Conservation (phyloP, 192 early-diverging fungal genomes). For the Podila verticillata region DNA sequence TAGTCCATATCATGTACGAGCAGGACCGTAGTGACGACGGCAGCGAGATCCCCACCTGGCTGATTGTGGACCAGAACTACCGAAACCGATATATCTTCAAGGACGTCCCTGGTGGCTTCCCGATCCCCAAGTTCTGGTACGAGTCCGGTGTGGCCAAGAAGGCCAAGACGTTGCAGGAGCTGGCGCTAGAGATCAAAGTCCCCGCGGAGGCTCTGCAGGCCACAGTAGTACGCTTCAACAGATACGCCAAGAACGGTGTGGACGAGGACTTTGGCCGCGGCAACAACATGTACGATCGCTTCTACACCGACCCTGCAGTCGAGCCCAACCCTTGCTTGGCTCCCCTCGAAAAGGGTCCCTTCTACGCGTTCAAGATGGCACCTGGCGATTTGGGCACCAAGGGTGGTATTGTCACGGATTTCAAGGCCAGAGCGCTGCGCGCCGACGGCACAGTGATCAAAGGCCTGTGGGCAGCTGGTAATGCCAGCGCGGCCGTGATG, state of each 20-base stretch:
- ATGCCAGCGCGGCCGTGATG: conserved; percentile 19
- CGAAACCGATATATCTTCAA: conserved; percentile 12
- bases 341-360: conserved; percentile 6
- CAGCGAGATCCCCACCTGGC: conserved; percentile 13
- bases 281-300: conserved; percentile 2
- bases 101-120: conserved; percentile 8
- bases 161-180: conserved; percentile 6
- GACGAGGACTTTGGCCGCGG: conserved; percentile 17
- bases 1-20: conserved; percentile 14
- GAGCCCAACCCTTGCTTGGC: conserved; percentile 21
- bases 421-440: conserved; percentile 7
- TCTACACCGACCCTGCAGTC: conserved; percentile 3
- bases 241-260: conserved; percentile 3
- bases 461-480: conserved; percentile 20
- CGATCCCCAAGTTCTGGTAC: conserved; percentile 14
- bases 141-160: conserved; percentile 19
- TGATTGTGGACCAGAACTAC: conserved; percentile 13
- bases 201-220: conserved; percentile 6
- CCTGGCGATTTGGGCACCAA: conserved; percentile 18
- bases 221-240: conserved; percentile 5
- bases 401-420: conserved; percentile 20
- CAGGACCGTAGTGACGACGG: conserved; percentile 5
- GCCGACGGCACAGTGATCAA: conserved; percentile 14
- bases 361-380: conserved; percentile 20
- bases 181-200: conserved; percentile 1